Conservation (phyloP, 2,329 filamentous ascomycete genomes). For the Drechslerella dactyloides region DNA sequence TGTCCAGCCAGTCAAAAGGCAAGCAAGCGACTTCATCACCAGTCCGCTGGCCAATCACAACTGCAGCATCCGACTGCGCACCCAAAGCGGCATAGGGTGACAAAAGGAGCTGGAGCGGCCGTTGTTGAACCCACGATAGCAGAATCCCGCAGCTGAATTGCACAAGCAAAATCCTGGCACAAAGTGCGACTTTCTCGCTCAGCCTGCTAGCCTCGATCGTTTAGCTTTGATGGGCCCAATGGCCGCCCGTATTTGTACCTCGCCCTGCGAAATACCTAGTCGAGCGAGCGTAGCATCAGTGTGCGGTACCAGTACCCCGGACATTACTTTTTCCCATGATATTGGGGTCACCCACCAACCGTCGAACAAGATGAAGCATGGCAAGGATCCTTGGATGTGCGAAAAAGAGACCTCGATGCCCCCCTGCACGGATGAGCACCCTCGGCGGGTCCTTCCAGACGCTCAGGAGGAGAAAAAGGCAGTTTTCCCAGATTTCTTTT, state of each 20-base stretch:
- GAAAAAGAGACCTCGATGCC: slow-evolving; percentile 13
- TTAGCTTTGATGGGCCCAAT: slow-evolving; percentile 18
- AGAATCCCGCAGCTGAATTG: slow-evolving; percentile 33
- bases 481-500: slow-evolving; percentile 31
- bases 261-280: slow-evolving; percentile 46
- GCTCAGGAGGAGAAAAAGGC: slow-evolving; percentile 22
- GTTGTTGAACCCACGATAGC: slow-evolving; percentile 14
- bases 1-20: slow-evolving; percentile 39
- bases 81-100: slow-evolving; percentile 25
- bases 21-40: slow-evolving; percentile 43
- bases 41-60: slow-evolving; percentile 29
- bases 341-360: slow-evolving; percentile 36
- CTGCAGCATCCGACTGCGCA: slow-evolving; percentile 16
- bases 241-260: slow-evolving; percentile 21
- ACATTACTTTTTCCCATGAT: slow-evolving; percentile 49
- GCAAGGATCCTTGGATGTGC: slow-evolving; percentile 30
- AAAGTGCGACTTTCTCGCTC: slow-evolving; percentile 30
- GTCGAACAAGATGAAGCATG: slow-evolving; percentile 48
- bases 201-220: slow-evolving; percentile 42
- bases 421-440: background rate
- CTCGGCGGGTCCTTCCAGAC: background rate
- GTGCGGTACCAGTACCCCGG: slow-evolving; percentile 50
- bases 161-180: slow-evolving; percentile 30
- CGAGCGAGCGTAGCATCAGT: slow-evolving; percentile 43
- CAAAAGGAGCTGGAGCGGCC: slow-evolving; percentile 37